A percentile compares a stretch with the other conserved stretches of the same genome.
These are phyloP conservation scores for Hypoxylon sp. DNA, from an alignment of 2,329 filamentous ascomycete species.

Conservation along the genomic window DNA sequence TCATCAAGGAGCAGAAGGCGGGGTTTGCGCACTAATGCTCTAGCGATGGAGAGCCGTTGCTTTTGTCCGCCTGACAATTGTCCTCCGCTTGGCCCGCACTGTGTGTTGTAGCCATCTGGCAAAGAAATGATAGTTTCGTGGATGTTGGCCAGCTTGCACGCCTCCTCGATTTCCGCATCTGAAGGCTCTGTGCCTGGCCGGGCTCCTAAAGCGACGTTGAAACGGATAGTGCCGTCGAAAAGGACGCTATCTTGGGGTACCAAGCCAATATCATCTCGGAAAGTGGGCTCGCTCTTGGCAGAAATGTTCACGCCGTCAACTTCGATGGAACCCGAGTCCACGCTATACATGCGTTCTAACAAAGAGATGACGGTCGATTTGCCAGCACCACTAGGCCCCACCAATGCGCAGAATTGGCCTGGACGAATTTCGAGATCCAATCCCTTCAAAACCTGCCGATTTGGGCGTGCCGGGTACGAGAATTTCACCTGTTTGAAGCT, in stretches of 20 bases:
- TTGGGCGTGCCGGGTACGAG: constrained; percentile 72
- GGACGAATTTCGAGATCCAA: constrained; percentile 57
- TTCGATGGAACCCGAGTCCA: constrained; percentile 63
- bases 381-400: constrained; percentile 63
- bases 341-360: constrained; percentile 68
- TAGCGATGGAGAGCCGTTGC: constrained; percentile 83
- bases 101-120: constrained; percentile 76
- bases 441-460: constrained; percentile 63
- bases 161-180: constrained; percentile 74
- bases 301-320: constrained; percentile 67
- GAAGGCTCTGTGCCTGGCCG: constrained; percentile 68
- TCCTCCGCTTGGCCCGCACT: constrained; percentile 79
- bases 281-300: constrained; percentile 58
- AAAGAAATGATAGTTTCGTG: constrained; percentile 76
- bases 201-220: constrained; percentile 70
- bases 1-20: constrained; percentile 84
- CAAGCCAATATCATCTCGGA: constrained; percentile 68
- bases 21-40: constrained; percentile 80
- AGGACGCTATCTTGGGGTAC: constrained; percentile 72
- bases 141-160: constrained; percentile 77
- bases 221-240: constrained; percentile 69
- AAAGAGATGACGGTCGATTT: constrained; percentile 65
- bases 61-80: constrained; percentile 84
- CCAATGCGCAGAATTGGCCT: constrained; percentile 60
- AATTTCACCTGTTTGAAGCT: constrained; percentile 71